Evolutionary conservation across 1,139 yeast species (phyloP).

Genomic region (Suhomyces bolitotheri): DNA sequence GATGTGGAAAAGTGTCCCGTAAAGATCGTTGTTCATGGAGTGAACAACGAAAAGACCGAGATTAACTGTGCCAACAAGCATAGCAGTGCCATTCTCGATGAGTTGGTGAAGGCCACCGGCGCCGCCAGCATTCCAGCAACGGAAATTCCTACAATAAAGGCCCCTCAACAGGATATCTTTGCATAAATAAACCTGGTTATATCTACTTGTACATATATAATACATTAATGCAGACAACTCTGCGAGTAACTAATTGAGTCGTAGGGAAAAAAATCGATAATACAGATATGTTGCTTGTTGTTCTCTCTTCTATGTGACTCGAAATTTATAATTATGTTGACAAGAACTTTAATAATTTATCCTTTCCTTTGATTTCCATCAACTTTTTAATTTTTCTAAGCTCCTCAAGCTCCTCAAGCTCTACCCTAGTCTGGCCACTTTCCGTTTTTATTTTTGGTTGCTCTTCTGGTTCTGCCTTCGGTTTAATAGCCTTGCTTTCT

Average conservation of each 20-base stretch:
- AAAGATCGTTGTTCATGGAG: slow-evolving; percentile 32
- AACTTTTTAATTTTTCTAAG: slow-evolving; percentile 58
- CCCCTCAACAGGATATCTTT: slow-evolving; percentile 11
- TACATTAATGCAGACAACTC: slow-evolving; percentile 5
- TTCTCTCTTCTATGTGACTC: too few species aligned
- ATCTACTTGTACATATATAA: slow-evolving; percentile 14
- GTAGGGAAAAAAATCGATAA: too few species aligned
- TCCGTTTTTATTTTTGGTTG: slow-evolving; percentile 31
- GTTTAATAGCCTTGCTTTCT: slow-evolving; percentile 4
- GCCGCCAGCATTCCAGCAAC: slow-evolving; percentile 31
- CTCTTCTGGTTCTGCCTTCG: not conserved
- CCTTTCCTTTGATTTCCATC: slow-evolving; percentile 69
- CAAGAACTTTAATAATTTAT: slow-evolving; percentile 61
- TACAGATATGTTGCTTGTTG: too few species aligned
- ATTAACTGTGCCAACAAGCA: slow-evolving; percentile 36
- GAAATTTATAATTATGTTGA: too few species aligned
- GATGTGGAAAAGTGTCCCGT: slow-evolving; percentile 52
- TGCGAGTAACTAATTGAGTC: not conserved
- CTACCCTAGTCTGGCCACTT: slow-evolving; percentile 2
- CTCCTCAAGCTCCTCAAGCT: slow-evolving; percentile 33
- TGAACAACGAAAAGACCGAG: slow-evolving; percentile 22
- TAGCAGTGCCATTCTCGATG: slow-evolving; percentile 28
- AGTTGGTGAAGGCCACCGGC: slow-evolving; percentile 32
- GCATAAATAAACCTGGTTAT: slow-evolving; percentile 1
- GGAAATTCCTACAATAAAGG: slow-evolving; percentile 26